phyloP scores from a whole-genome alignment of 441 rosid genomes.

The Daphne laureola region DNA sequence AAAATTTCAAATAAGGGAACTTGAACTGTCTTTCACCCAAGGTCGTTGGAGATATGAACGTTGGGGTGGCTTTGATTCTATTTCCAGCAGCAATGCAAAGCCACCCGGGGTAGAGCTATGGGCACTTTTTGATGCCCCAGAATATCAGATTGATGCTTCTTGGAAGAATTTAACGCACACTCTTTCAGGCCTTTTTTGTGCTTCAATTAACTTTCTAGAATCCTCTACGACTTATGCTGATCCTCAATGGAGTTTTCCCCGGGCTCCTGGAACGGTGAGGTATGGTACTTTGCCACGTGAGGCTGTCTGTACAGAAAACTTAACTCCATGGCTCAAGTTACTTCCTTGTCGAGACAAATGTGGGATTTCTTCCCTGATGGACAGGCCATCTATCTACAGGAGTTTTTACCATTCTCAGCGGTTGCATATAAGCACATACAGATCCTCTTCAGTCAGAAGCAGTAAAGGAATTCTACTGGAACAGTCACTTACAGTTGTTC shows the following conservation, averaged over 20 bases:
- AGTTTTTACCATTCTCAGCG: constrained; percentile 92
- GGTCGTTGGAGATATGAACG: constrained; percentile 96
- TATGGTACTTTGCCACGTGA: constrained; percentile 94
- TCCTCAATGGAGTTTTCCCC: constrained; percentile 74
- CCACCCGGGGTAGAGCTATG: constrained; percentile 96
- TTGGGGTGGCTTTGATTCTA: constrained; percentile 93
- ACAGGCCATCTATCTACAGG: constrained; percentile 81
- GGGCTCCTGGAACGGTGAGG: constrained; percentile 53
- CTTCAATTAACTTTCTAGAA: constrained; percentile 87
- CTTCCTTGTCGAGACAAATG: constrained; percentile 97
- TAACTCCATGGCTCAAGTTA: constrained; percentile 96
- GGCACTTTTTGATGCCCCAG: constrained; percentile 91
- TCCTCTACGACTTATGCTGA: constrained; percentile 75
- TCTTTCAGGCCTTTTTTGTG: constrained; percentile 93
- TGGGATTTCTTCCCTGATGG: constrained; percentile 70
- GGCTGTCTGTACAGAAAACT: constrained; percentile 96
- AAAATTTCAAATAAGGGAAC: constrained; percentile 69
- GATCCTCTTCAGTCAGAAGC: constrained; percentile 24
- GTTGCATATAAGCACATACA: constrained; percentile 44
- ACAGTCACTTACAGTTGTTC: constrained; percentile 80
- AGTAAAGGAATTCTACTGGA: constrained; percentile 55
- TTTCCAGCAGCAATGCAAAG: constrained; percentile 83
- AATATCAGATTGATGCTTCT: constrained; percentile 59
- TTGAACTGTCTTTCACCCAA: constrained; percentile 95
- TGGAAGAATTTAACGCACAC: constrained; percentile 91